phyloP scores from a whole-genome alignment of 140 eudicot genomes.

The Eryngium alpinum region DNA sequence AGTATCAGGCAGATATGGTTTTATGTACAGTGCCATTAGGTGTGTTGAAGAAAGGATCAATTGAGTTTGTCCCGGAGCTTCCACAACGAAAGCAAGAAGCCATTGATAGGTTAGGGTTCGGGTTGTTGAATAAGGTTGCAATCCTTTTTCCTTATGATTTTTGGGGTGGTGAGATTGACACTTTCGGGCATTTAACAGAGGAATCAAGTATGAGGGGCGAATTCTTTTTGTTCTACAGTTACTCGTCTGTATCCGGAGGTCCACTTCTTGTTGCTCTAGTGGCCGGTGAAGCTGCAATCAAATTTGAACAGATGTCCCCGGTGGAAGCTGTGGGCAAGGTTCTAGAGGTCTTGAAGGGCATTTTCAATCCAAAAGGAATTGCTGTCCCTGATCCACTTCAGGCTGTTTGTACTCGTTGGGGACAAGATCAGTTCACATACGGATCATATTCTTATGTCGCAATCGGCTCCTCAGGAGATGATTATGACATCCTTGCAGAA shows the following conservation, averaged over 20 bases:
- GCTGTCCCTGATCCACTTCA: conserved; percentile 91
- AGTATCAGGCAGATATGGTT: conserved; percentile 77
- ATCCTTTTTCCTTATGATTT: conserved; percentile 90
- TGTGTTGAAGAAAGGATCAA: conserved; percentile 56
- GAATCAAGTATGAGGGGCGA: conserved; percentile 85
- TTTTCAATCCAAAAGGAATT: conserved; percentile 87
- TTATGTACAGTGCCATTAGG: conserved; percentile 89
- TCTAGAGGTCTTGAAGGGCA: conserved; percentile 74
- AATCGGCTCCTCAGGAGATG: conserved; percentile 90
- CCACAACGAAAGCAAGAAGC: conserved; percentile 85
- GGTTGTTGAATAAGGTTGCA: conserved; percentile 87
- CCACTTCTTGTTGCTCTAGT: conserved; percentile 89
- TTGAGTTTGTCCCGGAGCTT: conserved; percentile 81
- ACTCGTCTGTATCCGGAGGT: conserved; percentile 89
- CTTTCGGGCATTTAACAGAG: conserved; percentile 86
- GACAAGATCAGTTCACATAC: conserved; percentile 74
- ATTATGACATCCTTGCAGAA: conserved; percentile 88
- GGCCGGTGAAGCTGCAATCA: conserved; percentile 92
- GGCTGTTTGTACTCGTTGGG: conserved; percentile 96
- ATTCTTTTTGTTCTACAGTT: conserved; percentile 86
- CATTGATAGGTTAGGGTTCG: conserved; percentile 84
- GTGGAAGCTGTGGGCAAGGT: conserved; percentile 70
- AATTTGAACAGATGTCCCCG: conserved; percentile 72
- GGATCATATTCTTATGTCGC: conserved; percentile 96
- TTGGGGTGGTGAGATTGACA: conserved; percentile 98